phyloP scores from a whole-genome alignment of 768 basidiomycete species.

The Termitomyces sp. region DNA sequence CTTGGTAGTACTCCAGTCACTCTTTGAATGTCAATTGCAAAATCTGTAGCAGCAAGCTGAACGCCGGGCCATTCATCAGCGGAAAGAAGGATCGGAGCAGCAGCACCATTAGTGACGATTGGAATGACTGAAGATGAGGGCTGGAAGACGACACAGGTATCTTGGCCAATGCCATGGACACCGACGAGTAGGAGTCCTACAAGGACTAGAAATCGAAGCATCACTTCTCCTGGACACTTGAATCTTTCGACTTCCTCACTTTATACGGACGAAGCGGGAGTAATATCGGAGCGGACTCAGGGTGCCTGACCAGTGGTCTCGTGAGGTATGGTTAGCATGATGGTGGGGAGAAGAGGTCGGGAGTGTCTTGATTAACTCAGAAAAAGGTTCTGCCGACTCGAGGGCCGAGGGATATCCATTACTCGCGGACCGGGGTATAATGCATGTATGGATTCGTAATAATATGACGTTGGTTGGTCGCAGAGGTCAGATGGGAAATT shows the following conservation, averaged over 20 bases:
- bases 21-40: conserved; percentile 52
- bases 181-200: neutral
- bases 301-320: conserved; percentile 1
- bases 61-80: conserved; percentile 62
- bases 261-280: conserved; percentile 1
- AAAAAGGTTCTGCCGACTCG: conserved; percentile 5
- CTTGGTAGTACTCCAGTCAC: conserved; percentile 50
- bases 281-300: conserved; percentile 1
- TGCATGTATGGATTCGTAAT: neutral
- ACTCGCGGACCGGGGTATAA: neutral
- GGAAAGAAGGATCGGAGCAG: conserved; percentile 44
- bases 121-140: conserved; percentile 32
- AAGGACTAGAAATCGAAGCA: conserved; percentile 6
- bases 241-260: neutral
- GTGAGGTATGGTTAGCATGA: neutral
- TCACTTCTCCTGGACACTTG: neutral
- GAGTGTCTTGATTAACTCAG: neutral
- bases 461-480: neutral
- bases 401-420: neutral
- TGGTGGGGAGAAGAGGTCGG: neutral
- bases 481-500: neutral
- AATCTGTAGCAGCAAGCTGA: conserved; percentile 52
- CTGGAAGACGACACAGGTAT: conserved; percentile 40
- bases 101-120: conserved; percentile 37
- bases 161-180: conserved; percentile 42